Evolutionary conservation across 768 basidiomycete species (phyloP).

Genomic region (Boletales sp.): DNA sequence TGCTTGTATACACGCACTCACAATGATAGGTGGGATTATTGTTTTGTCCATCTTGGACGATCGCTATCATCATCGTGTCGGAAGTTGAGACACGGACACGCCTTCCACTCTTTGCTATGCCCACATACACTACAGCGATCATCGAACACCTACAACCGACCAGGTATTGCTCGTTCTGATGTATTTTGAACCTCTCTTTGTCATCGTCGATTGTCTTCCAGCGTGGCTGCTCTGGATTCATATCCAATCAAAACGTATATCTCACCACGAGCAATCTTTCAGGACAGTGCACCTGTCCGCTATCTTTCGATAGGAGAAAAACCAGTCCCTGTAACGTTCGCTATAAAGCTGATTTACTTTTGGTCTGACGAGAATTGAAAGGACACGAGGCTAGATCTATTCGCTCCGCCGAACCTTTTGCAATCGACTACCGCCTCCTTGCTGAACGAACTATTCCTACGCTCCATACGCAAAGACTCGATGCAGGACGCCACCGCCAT

Average conservation of each 20-base stretch:
- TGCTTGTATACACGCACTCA: background rate
- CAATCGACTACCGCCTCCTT: slow-evolving; percentile 54
- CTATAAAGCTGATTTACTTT: background rate
- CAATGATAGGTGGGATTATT: slow-evolving; percentile 44
- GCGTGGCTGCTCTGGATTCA: slow-evolving; percentile 49
- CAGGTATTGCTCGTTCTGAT: slow-evolving; percentile 31
- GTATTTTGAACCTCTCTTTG: background rate
- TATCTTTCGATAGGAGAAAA: slow-evolving; percentile 39
- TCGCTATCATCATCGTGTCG: slow-evolving; percentile 46
- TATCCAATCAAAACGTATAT: slow-evolving; percentile 52
- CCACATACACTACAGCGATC: slow-evolving; percentile 42
- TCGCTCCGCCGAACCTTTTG: slow-evolving; percentile 56
- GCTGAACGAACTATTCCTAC: slow-evolving; percentile 27
- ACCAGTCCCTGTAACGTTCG: slow-evolving; percentile 5
- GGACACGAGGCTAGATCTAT: slow-evolving; percentile 35
- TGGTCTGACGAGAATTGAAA: slow-evolving; percentile 14
- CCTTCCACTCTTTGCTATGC: slow-evolving; percentile 50
- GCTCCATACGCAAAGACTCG: background rate
- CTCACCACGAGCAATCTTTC: slow-evolving; percentile 29
- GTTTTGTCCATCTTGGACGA: slow-evolving; percentile 49
- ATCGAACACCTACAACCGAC: slow-evolving; percentile 43
- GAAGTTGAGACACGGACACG: slow-evolving; percentile 41
- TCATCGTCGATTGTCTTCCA: slow-evolving; percentile 16
- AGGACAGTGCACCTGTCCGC: slow-evolving; percentile 48
- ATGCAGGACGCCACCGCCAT: slow-evolving; percentile 10